Base-by-base conservation (phyloP, 2,329 filamentous ascomycete genomes). In the Aspergillus awamori region DNA sequence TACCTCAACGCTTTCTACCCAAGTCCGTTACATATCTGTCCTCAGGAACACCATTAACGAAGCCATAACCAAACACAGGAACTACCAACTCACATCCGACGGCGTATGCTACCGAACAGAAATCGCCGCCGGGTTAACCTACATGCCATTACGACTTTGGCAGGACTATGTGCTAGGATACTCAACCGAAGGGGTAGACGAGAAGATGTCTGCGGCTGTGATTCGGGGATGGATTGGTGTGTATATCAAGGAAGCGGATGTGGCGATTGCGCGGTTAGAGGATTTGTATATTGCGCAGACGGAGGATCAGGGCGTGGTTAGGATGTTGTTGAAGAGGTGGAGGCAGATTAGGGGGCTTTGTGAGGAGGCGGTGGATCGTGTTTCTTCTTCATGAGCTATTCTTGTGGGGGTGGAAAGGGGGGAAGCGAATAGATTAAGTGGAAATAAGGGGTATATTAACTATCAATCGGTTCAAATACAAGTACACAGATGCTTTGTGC, bases 81-180 rank as follows among this genome's bases (percentile, higher is more conserved):
- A 80, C 63, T 80, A 81, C 57, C 74, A 74, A 68, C 58, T 79
- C 53, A 77, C 72, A 45, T 59, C 65, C 48, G 66, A 72, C 8
- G 79, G 77, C 8, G 72, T 74, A 17, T 81, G 79, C 63, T 79
- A 75, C 64, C 74, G 79, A 22, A 80, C 79, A 8, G 76, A 80
- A 58, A 73, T 80, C 33, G 78, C 73, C 45, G 76, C 77, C 24
- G 74, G 75, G 52, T 69, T 77, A 59, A 76, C 68, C 61, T 77
- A 77, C 63, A 77, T 80, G 73, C 65, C 71, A 22, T 71, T 67
- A 8, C 65, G 73, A 43, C 70, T 76, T 57, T 81, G 78, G 77
- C 69, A 71, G 36, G 72, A 73, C 26, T 76, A 78, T 65, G 69
- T 77, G 17, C 72, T 74, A n/a, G 78, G 78, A 20, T 70, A 70